Evolutionary conservation across 2,329 filamentous ascomycete genomes (phyloP).

Genomic region (Whalleya microplaca): DNA sequence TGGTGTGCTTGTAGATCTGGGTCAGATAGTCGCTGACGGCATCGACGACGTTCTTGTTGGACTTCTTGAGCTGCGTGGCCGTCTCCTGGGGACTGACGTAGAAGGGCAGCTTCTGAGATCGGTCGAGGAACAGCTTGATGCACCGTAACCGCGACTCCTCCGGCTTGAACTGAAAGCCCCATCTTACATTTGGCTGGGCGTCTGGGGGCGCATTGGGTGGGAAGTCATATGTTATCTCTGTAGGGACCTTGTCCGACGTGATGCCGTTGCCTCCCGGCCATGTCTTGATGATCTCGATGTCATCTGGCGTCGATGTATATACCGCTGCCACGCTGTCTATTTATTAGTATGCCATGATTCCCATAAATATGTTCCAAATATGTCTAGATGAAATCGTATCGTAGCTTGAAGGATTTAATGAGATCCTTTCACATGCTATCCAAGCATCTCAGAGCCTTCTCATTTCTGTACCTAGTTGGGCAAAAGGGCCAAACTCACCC

Average conservation of each 20-base stretch:
- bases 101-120: slow-evolving; percentile 78
- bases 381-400: neutral
- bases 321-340: slow-evolving; percentile 66
- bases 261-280: slow-evolving; percentile 86
- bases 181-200: slow-evolving; percentile 62
- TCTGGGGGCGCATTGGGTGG: slow-evolving; percentile 42
- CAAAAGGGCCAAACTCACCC: slow-evolving; percentile 55
- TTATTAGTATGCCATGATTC: slow-evolving; percentile 15
- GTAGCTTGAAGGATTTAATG: neutral
- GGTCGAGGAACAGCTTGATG: slow-evolving; percentile 83
- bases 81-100: slow-evolving; percentile 81
- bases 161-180: slow-evolving; percentile 83
- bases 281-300: slow-evolving; percentile 81
- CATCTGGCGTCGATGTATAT: slow-evolving; percentile 76
- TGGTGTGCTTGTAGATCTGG: slow-evolving; percentile 76
- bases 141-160: slow-evolving; percentile 77
- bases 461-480: neutral
- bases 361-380: neutral
- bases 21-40: slow-evolving; percentile 80
- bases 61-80: slow-evolving; percentile 73
- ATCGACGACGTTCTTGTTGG: slow-evolving; percentile 77
- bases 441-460: neutral
- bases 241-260: slow-evolving; percentile 86
- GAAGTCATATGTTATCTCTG: slow-evolving; percentile 70
- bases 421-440: neutral